phyloP scores from a whole-genome alignment of 1,284 basidiomycete species.

The Vanrija sp. region DNA sequence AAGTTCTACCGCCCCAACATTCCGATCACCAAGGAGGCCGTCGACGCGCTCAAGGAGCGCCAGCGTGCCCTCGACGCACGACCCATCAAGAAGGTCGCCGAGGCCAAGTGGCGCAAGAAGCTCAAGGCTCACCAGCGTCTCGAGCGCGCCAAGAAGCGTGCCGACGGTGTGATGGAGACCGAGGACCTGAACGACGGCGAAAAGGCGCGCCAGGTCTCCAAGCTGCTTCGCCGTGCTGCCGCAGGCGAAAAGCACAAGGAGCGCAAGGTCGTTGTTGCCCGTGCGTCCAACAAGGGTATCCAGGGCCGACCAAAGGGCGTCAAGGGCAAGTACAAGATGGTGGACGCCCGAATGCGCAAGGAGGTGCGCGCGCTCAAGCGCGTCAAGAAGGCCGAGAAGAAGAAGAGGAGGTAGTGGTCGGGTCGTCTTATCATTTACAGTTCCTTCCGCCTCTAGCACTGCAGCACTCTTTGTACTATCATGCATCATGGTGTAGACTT shows the following conservation, averaged over 20 bases:
- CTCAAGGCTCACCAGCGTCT: conserved; percentile 77
- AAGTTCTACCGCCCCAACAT: conserved; percentile 92
- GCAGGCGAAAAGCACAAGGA: conserved; percentile 56
- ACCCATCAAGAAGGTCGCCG: conserved; percentile 98
- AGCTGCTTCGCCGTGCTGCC: conserved; percentile 76
- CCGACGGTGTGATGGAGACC: conserved; percentile 87
- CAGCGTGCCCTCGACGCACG: conserved; percentile 92
- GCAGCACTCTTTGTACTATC: conserved; percentile 8
- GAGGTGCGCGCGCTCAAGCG: conserved; percentile 44
- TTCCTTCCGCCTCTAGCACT: background rate
- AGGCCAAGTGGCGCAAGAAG: conserved; percentile 98
- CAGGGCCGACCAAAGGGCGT: conserved; percentile 94
- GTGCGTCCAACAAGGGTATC: conserved; percentile 80
- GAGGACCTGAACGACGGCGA: conserved; percentile 88
- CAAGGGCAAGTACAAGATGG: conserved; percentile 89
- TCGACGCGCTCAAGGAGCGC: conserved; percentile 77
- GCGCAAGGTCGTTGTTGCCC: conserved; percentile 88
- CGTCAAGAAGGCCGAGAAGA: conserved; percentile 41
- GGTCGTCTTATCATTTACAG: background rate
- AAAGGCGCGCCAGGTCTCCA: conserved; percentile 89
- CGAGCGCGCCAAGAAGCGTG: conserved; percentile 93
- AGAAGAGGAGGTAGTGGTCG: conserved; percentile 15
- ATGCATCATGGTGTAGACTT: conserved; percentile 5
- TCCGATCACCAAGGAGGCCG: conserved; percentile 94
- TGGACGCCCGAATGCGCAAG: conserved; percentile 58